Base-by-base conservation (phyloP, 2,329 filamentous ascomycete genomes). In the Sporothrix globosa region DNA sequence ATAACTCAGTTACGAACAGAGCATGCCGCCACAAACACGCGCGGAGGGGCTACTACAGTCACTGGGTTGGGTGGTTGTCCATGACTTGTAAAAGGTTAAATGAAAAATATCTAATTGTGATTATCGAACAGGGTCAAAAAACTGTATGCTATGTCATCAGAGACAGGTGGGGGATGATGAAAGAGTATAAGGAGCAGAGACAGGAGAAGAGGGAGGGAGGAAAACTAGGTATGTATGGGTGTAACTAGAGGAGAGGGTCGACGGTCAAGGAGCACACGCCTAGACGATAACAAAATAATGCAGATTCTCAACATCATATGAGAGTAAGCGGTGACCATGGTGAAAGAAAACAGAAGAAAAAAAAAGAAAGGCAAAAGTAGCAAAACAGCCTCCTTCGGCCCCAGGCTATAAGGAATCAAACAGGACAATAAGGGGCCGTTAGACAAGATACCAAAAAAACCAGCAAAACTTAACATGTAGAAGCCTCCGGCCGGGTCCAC, bases 161-260 rank as follows among this genome's bases (percentile, higher is more conserved):
- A 24, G 34, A 34, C n/a, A 11, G 13, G 14, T 63, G 58, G 41
- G 39, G n/a, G 10, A 46, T 17, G 39, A 58, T 14, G 10, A 24
- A 44, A 19, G 53, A 6, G 21, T 21, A 46, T 1, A n/a, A 46
- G 21, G 13, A 11, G 21, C 5, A 30, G 14, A 21, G 34, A 34
- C 34, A 34, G 34, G 2, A 34, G 1, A 34, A 34, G 30, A 30
- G 34, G 34, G 34, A 34, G n/a, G 30, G 60, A 30, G 19, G n/a
- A 48, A 48, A 63, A 41, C 60, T 48, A 63, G 48, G 39, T 30
- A 63, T 63, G 48, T 63, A 58, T 19, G 21, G 46, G 60, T 63
- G 21, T 48, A 63, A 63, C 39, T 46, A 44, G 14, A 41, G 11
- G n/a, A 24, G 5, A 44, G 10, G 1, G 56, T 24, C 2, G 34